Evolutionary conservation across 2,329 filamentous ascomycete genomes (phyloP).

Genomic region (Corniculantispora saksenae): DNA sequence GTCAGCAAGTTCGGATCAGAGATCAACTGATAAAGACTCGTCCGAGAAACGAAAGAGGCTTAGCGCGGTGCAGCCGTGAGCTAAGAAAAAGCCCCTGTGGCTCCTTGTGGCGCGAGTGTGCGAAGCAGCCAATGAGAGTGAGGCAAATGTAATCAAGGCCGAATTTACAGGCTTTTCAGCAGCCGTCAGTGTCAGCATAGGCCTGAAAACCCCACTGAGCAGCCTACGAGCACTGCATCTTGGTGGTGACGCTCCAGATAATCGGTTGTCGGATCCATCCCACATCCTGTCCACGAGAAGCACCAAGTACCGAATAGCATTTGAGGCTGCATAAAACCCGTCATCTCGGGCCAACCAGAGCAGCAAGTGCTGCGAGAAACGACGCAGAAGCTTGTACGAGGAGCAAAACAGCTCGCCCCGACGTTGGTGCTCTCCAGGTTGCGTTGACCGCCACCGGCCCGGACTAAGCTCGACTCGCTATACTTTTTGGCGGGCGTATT

Average conservation of each 20-base stretch:
- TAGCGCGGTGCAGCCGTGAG: constrained; percentile 1
- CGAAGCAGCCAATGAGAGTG: constrained; percentile 25
- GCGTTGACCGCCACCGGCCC: constrained; percentile 17
- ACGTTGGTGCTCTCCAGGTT: neutral
- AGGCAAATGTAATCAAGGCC: constrained; percentile 30
- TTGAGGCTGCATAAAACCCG: neutral
- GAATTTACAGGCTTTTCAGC: constrained; percentile 10
- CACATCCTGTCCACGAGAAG: constrained; percentile 10
- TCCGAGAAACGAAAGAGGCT: constrained; percentile 4
- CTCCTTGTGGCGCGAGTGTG: neutral
- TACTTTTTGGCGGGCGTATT: constrained; percentile 6
- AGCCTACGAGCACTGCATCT: constrained; percentile 13
- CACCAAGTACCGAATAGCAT: constrained; percentile 11
- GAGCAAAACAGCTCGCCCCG: constrained; percentile 1
- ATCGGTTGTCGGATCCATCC: constrained; percentile 17
- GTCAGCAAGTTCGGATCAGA: constrained; percentile 15
- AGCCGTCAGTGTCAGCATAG: constrained; percentile 13
- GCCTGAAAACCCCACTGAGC: constrained; percentile 8
- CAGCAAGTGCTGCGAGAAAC: neutral
- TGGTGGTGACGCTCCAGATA: constrained; percentile 18
- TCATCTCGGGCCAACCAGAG: neutral
- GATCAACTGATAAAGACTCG: constrained; percentile 14
- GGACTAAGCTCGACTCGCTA: constrained; percentile 15
- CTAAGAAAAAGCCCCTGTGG: constrained; percentile 17
- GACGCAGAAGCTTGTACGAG: neutral